Base-by-base conservation (phyloP, 208 protist species). In the Borovskyia barvae region DNA sequence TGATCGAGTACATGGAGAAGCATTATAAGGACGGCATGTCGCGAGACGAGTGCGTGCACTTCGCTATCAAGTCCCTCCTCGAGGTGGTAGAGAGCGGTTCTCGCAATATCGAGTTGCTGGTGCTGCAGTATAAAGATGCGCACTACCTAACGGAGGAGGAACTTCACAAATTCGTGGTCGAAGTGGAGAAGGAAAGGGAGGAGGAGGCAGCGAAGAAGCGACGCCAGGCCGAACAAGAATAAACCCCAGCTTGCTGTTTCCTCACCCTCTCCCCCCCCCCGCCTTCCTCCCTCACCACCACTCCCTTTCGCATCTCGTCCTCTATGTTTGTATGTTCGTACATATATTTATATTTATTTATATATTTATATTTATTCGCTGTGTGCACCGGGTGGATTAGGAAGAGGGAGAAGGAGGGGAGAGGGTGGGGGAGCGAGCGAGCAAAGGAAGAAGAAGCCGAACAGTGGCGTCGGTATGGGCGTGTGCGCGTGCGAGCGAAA, bases 1-100 rank as follows among this genome's bases (percentile, higher is more conserved):
- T 99, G n/a, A 82, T 97, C 43, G 98, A 99, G 75, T 99, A 95
- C 79, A 94, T 99, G 66, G 99, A 99, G 80, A 99, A 99, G 81
- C 88, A 97, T 74, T 99, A 98, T 78, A 85, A 84, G 56, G 86
- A 95, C 12, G 83, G 91, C 43, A 93, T 93, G 75, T 82, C 56
- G 41, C 90, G 97, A 24, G 78, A 97, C 19, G 90, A 92, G 40
- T 93, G 93, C 41, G 82, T 99, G 36, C 97, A 99, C 70, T 97
- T 99, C 17, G 97, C 98, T 8, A 92, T 99, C 65, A 95, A 92
- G 62, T 86, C 98, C 4, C 85, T 99, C n/a, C 72, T 99, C 8
- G 98, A 99, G 90, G 97, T 98, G 52, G 81, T 97, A 19, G 92
- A 97, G 74, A 92, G 85, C 61, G 87, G 89, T 32, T 93, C 85